Conservation (phyloP, 352 stramenopile genomes). For the Pythium dissimile region DNA sequence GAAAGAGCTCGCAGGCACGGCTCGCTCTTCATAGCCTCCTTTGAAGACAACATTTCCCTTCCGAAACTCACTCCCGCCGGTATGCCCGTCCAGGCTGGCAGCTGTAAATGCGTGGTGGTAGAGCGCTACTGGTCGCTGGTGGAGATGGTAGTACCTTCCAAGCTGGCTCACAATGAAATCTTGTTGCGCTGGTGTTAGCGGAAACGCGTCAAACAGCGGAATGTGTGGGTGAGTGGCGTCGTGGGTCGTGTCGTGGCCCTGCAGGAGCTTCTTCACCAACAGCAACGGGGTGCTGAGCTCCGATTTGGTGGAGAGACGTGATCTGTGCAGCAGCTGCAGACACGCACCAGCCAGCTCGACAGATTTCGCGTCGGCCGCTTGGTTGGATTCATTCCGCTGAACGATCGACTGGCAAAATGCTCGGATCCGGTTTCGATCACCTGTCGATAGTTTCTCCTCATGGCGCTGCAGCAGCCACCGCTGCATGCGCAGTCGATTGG, state of each 20-base stretch:
- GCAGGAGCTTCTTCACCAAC: constrained; percentile 5
- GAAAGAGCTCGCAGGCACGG: not conserved
- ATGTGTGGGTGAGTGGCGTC: constrained; percentile 5
- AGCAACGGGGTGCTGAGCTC: not conserved
- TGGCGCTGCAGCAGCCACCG: constrained; percentile 27
- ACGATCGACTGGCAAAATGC: not conserved
- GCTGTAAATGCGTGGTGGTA: constrained; percentile 47
- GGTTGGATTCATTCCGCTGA: not conserved
- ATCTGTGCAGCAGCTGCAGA: not conserved
- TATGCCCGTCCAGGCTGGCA: constrained; percentile 17
- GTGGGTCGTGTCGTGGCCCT: not conserved
- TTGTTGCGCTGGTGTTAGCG: constrained; percentile 18
- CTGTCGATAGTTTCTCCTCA: not conserved
- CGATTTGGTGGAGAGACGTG: not conserved
- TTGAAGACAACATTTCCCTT: constrained; percentile 50
- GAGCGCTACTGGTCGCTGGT: constrained; percentile 32
- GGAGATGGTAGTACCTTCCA: constrained; percentile 31
- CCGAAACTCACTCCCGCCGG: constrained; percentile 14
- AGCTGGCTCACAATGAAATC: constrained; percentile 10
- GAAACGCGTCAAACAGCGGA: constrained; percentile 28
- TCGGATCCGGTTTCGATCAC: not conserved
- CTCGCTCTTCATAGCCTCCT: not conserved
- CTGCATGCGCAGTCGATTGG: constrained; percentile 26
- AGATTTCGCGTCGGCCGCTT: not conserved
- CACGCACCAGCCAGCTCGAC: not conserved